A percentile compares a stretch with the other conserved stretches of the same genome.
phyloP scores from a whole-genome alignment of 805 yeast genomes.

The Saccharomycopsis vini region DNA sequence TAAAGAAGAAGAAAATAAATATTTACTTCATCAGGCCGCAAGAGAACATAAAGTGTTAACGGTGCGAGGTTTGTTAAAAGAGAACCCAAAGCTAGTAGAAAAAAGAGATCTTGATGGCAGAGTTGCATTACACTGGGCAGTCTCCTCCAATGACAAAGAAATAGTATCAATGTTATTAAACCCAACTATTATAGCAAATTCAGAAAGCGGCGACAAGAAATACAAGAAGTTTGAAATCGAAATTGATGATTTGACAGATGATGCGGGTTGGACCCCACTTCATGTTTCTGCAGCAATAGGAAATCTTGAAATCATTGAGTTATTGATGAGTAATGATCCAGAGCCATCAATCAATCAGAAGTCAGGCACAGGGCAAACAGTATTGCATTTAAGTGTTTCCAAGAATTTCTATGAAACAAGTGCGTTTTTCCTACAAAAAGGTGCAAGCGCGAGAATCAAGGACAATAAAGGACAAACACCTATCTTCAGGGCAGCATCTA shows the following conservation, averaged over 20 bases:
- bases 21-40: conserved; percentile 53
- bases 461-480: conserved; percentile 62
- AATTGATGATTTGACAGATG: conserved; percentile 60
- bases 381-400: conserved; percentile 68
- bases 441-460: conserved; percentile 54
- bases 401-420: conserved; percentile 53
- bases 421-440: conserved; percentile 41
- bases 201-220: conserved; percentile 19
- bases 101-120: conserved; percentile 63
- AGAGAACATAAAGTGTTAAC: conserved; percentile 46
- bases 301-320: conserved; percentile 40
- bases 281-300: conserved; percentile 81
- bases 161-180: conserved; percentile 39
- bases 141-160: conserved; percentile 48
- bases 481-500: conserved; percentile 75
- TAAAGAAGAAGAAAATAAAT: conserved; percentile 5
- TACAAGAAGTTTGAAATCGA: conserved; percentile 35
- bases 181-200: conserved; percentile 24
- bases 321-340: conserved; percentile 43
- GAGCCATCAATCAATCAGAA: conserved; percentile 51
- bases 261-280: conserved; percentile 80
- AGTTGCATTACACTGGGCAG: conserved; percentile 85
- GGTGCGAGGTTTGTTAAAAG: conserved; percentile 42
- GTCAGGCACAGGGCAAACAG: conserved; percentile 64
- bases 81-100: conserved; percentile 40